Conservation (phyloP, 306 rosid genomes). For the Dicorynia guianensis region DNA sequence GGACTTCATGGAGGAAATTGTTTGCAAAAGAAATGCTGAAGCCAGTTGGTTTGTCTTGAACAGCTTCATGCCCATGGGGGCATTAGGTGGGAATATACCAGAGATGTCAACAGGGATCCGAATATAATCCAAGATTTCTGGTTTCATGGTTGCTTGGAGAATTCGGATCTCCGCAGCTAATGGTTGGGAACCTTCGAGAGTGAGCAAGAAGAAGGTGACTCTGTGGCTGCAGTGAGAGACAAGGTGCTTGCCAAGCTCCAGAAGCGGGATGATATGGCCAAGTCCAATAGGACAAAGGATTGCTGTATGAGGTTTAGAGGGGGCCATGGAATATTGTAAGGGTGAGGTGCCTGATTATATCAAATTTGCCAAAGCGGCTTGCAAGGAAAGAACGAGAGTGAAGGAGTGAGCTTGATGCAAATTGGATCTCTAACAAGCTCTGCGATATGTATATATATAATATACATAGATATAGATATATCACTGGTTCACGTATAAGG, state of each 20-base stretch:
- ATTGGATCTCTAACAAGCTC: no score
- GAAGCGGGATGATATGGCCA: slow-evolving; percentile 44
- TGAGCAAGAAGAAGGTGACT: slow-evolving; percentile 35
- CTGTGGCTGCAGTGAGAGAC: slow-evolving; percentile 30
- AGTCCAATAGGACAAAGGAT: slow-evolving; percentile 43
- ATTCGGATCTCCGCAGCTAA: slow-evolving; percentile 34
- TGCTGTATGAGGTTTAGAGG: slow-evolving; percentile 23
- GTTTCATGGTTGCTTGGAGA: slow-evolving; percentile 7
- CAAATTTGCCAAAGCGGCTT: no score
- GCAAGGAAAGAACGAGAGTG: no score
- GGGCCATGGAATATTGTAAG: not conserved
- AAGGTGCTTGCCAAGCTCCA: slow-evolving; percentile 42
- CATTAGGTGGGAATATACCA: slow-evolving; percentile 1
- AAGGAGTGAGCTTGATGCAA: no score
- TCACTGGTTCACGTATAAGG: no score
- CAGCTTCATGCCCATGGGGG: not conserved
- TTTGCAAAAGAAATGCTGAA: slow-evolving; percentile 8
- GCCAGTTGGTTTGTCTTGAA: not conserved
- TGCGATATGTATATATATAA: no score
- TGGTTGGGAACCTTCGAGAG: not conserved
- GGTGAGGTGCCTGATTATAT: no score
- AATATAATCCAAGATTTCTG: slow-evolving; percentile 11
- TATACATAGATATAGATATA: no score
- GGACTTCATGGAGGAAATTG: not conserved
- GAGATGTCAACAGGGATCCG: slow-evolving; percentile 35